Evolutionary conservation across 2,329 filamentous ascomycete genomes (phyloP).

Genomic region (Neofusicoccum umdonicola): DNA sequence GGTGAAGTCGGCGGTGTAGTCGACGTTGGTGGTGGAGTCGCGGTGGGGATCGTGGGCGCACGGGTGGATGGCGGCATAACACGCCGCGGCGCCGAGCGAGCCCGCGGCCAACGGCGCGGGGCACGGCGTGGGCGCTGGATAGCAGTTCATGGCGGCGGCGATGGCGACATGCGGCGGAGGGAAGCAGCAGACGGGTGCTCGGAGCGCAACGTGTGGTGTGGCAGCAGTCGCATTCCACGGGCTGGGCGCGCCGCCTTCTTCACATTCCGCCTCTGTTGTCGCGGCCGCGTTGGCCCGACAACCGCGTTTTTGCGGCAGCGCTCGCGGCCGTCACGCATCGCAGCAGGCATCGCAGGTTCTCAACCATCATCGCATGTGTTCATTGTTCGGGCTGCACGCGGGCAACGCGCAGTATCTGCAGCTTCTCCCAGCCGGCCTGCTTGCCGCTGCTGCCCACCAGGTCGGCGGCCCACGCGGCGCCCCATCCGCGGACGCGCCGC

Average conservation of each 20-base stretch:
- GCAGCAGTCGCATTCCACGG: not conserved
- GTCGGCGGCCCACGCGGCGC: conserved; percentile 67
- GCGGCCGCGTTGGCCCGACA: not conserved
- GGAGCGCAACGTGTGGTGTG: not conserved
- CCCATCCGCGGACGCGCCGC: conserved; percentile 58
- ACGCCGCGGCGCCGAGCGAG: not conserved
- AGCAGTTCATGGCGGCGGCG: conserved; percentile 31
- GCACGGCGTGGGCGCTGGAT: conserved; percentile 36
- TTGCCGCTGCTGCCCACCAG: conserved; percentile 80
- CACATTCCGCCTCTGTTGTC: not conserved
- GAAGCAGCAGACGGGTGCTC: not conserved
- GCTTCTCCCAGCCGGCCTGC: conserved; percentile 89
- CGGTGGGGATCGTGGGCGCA: conserved; percentile 18
- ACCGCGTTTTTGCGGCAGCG: not conserved
- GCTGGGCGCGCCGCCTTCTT: too few relatives aligned
- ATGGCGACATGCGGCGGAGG: not conserved
- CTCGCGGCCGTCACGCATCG: too few relatives aligned
- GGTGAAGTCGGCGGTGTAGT: conserved; percentile 39
- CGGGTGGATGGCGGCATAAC: not conserved
- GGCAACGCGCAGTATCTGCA: conserved; percentile 88
- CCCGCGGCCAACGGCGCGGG: conserved; percentile 28
- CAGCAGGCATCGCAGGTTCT: too few relatives aligned
- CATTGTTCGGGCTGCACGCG: conserved; percentile 32
- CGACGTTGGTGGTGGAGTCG: conserved; percentile 35
- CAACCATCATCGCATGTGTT: not conserved